Base-by-base conservation (phyloP, 805 yeast genomes). In the Kuraishia ogatae region DNA sequence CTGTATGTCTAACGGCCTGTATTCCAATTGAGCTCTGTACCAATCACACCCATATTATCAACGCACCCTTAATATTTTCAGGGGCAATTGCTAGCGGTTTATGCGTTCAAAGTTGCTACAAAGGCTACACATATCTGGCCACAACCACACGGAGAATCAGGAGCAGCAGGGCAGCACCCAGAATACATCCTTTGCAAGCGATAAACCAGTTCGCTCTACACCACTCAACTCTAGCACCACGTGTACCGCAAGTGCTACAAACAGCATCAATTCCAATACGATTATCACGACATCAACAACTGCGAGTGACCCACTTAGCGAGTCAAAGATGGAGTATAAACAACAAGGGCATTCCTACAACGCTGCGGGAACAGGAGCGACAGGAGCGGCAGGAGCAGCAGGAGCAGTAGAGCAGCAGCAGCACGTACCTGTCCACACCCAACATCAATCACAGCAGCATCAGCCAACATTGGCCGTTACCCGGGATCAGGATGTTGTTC, bases 101-200 rank as follows among this genome's bases (percentile, higher is more conserved):
- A 52, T 52, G 53, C 53, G 53, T 52, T 52, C 53, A 7, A 52
- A 26, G 53, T 39, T 52, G 19, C 39, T 52, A 19, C 35, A 52
- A 24, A 43, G 39, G 50, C 50, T 52, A 11, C 53, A 52, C 26
- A 28, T 52, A n/a, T 19, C 35, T 26, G 43, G 50, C 51, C 51
- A 46, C 50, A 39, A n/a, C 17, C 39, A 28, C 50, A 4, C 50
- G 17, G 50, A 52, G 11, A 49, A 52, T 23, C 43, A 19, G 39
- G 51, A 53, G 29, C 35, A 21, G 35, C 23, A 26, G 51, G 6
- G 3, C 51, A 48, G 15, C 51, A 47, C 4, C 49, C 28, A 50
- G 22, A 13, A 17, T 7, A 5, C 39, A 50, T 10, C 52, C 51
- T 6, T 22, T 17, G 8, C 49, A 47, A 47, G 5, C 22, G 24